Percentiles rank a stretch among this genome's conserved stretches.
Conservation (phyloP, 306 rosid genomes). For the Glycine soja region DNA sequence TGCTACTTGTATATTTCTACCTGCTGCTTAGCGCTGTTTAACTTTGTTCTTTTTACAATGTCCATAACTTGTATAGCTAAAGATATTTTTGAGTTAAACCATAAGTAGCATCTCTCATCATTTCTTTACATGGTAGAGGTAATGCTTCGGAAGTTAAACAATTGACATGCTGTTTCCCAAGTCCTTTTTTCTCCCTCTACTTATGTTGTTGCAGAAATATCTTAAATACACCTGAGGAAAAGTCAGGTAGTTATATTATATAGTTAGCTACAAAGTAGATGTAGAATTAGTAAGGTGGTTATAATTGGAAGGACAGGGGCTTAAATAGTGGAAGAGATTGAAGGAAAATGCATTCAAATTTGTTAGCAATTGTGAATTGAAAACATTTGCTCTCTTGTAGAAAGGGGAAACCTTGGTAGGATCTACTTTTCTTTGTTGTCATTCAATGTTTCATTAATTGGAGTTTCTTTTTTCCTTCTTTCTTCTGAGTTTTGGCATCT, state of each 20-base stretch:
- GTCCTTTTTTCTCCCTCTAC: not conserved
- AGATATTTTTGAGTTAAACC: conserved; percentile 33
- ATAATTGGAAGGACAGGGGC: too few species aligned
- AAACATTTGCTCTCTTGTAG: not conserved
- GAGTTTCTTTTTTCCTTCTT: not conserved
- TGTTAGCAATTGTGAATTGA: not conserved
- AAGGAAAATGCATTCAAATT: not conserved
- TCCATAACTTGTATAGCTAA: conserved; percentile 43
- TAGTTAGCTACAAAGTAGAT: too few species aligned
- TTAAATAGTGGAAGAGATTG: not conserved
- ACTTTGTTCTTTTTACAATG: conserved; percentile 26
- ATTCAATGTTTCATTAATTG: not conserved
- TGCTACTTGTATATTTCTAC: conserved; percentile 45
- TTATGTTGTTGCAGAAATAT: not conserved
- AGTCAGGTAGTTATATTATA: too few species aligned
- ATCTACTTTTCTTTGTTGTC: not conserved
- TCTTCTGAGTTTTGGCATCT: not conserved
- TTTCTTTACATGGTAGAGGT: conserved; percentile 19
- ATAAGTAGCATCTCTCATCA: conserved; percentile 6
- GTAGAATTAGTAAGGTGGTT: too few species aligned
- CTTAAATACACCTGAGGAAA: not conserved
- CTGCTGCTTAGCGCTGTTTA: conserved; percentile 13
- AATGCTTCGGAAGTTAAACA: conserved; percentile 12
- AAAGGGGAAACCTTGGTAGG: not conserved
- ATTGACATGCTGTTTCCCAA: not conserved